A percentile compares a stretch with the other conserved stretches of the same genome.
Conservation (phyloP, 176 grass and related monocot genomes). For the Aegilops sharonensis region DNA sequence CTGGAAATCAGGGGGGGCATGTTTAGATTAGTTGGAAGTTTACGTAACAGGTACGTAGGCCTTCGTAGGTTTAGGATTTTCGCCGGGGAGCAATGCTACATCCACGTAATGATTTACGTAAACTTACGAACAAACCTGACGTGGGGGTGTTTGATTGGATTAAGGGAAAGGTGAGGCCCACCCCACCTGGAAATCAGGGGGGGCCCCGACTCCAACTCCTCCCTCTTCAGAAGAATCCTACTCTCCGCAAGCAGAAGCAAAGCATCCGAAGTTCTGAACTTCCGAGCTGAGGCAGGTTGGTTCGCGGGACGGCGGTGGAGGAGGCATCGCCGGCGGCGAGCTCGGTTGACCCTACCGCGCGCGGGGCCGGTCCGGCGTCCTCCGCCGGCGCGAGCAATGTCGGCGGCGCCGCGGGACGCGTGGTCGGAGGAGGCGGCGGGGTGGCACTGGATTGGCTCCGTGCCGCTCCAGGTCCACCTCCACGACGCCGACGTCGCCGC, state of each 20-base stretch:
- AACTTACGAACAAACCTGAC: no score
- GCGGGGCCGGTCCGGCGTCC: neutral
- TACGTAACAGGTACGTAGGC: no score
- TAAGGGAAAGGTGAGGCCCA: no score
- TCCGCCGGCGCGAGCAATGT: slow-evolving; percentile 22
- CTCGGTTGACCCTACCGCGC: neutral
- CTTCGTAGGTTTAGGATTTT: no score
- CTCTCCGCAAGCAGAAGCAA: neutral
- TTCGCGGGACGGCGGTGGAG: neutral
- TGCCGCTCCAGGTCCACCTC: slow-evolving; percentile 92
- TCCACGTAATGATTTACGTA: no score
- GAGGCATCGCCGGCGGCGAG: neutral
- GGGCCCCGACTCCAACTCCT: neutral
- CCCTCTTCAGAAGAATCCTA: neutral
- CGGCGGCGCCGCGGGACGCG: neutral
- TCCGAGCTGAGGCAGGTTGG: neutral
- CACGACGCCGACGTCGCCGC: slow-evolving; percentile 94
- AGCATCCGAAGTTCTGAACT: neutral
- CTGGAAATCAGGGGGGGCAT: no score
- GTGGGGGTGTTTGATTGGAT: no score
- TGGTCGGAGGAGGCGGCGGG: slow-evolving; percentile 64
- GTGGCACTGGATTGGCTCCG: slow-evolving; percentile 63
- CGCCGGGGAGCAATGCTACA: no score
- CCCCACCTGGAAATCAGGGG: no score
- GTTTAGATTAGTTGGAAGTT: no score